phyloP scores from a whole-genome alignment of 148 eudicot genomes.

The Amaranthus hypochondriacus region DNA sequence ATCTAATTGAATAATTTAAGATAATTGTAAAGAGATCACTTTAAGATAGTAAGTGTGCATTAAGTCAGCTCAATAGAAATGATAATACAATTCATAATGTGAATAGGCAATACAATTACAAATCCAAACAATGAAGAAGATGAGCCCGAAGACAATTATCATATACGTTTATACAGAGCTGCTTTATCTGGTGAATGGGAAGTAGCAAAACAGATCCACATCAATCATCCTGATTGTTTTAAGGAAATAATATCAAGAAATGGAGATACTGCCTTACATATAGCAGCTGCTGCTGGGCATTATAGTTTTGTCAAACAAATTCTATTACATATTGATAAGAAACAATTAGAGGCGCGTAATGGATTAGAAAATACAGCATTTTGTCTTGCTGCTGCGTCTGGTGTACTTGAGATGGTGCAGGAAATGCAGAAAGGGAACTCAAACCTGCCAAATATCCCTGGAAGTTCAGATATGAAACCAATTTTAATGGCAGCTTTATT shows the following conservation, averaged over 20 bases:
- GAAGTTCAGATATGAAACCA: neutral
- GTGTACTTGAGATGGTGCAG: slow-evolving; percentile 1
- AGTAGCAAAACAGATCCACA: neutral
- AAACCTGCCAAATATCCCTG: neutral
- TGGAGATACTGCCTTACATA: slow-evolving; percentile 12
- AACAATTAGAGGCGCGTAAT: neutral
- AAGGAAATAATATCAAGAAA: neutral
- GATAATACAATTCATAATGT: neutral
- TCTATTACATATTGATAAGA: neutral
- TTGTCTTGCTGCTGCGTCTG: slow-evolving; percentile 17
- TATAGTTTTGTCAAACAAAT: neutral
- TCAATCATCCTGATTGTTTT: neutral
- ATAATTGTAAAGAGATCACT: too few species aligned
- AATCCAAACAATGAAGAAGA: neutral
- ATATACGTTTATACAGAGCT: neutral
- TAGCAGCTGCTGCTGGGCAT: slow-evolving; percentile 1
- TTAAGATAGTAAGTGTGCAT: too few species aligned
- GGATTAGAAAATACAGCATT: slow-evolving; percentile 5
- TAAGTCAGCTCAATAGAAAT: too few species aligned
- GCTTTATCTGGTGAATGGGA: slow-evolving; percentile 12
- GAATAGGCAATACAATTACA: neutral
- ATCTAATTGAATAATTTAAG: too few species aligned
- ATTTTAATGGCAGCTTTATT: slow-evolving; percentile 10
- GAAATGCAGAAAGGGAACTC: neutral
- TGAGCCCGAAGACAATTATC: neutral